A percentile compares a stretch with the other conserved stretches of the same genome.
phyloP scores from a whole-genome alignment of 805 yeast genomes.

The Metschnikowia shivogae region DNA sequence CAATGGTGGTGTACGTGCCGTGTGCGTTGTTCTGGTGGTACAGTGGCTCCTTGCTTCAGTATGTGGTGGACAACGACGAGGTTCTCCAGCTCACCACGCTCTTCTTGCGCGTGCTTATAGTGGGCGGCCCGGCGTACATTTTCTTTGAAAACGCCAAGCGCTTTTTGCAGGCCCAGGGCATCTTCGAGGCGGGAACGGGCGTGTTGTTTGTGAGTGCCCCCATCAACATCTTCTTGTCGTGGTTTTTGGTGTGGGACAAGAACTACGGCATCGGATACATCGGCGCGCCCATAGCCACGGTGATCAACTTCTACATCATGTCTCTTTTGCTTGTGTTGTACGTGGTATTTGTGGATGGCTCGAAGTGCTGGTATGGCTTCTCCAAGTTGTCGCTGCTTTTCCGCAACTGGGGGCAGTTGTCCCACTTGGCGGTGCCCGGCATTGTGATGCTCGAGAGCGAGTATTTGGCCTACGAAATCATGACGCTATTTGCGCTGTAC shows the following conservation, averaged over 20 bases:
- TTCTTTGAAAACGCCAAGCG: conserved; percentile 40
- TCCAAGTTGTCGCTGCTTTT: conserved; percentile 34
- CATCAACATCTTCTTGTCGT: conserved; percentile 35
- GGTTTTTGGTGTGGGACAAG: conserved; percentile 41
- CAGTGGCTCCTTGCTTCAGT: conserved; percentile 24
- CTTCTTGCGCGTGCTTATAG: conserved; percentile 32
- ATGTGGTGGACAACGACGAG: conserved; percentile 29
- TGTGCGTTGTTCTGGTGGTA: conserved; percentile 42
- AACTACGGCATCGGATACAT: conserved; percentile 37
- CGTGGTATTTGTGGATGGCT: conserved; percentile 50
- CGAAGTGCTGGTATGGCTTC: conserved; percentile 66
- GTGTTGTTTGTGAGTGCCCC: conserved; percentile 41
- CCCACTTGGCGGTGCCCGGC: conserved; percentile 41
- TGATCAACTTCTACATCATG: conserved; percentile 42
- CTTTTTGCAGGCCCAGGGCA: conserved; percentile 44
- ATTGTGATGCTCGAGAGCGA: conserved; percentile 44
- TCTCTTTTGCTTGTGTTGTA: conserved; percentile 32
- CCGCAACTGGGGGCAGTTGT: conserved; percentile 33
- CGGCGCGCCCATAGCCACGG: conserved; percentile 44
- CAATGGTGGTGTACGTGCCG: conserved; percentile 34
- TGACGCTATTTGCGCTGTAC: conserved; percentile 43
- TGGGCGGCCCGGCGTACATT: conserved; percentile 43
- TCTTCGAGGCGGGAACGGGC: conserved; percentile 46
- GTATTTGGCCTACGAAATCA: conserved; percentile 43
- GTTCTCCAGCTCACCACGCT: conserved; percentile 32